Conservation (phyloP, 768 basidiomycete species). For the Tricholoma sp. region DNA sequence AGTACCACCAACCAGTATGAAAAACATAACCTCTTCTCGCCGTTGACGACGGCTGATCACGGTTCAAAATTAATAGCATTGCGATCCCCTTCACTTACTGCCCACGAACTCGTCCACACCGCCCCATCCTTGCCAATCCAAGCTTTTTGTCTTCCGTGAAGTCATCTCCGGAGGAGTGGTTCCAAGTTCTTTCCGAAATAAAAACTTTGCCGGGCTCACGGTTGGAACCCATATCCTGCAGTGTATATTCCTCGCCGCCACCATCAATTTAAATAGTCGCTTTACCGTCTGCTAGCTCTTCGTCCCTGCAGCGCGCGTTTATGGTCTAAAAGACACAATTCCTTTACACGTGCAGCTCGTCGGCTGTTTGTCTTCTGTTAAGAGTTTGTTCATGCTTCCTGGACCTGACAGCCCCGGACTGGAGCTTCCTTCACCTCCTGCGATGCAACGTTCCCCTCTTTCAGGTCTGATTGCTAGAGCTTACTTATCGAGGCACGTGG, state of each 20-base stretch:
- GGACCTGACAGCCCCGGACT: neutral
- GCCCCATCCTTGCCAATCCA: slow-evolving; percentile 43
- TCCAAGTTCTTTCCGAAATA: slow-evolving; percentile 40
- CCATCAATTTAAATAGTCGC: neutral
- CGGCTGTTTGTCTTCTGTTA: slow-evolving; percentile 40
- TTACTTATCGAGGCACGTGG: slow-evolving; percentile 48
- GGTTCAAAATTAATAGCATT: slow-evolving; percentile 30
- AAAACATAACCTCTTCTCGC: neutral
- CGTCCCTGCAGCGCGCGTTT: slow-evolving; percentile 51
- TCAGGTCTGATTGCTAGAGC: slow-evolving; percentile 35
- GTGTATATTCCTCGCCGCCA: slow-evolving; percentile 35
- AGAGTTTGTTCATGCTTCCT: slow-evolving; percentile 35
- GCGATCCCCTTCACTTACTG: slow-evolving; percentile 44
- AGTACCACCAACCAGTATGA: slow-evolving; percentile 42
- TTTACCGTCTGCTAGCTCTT: slow-evolving; percentile 40
- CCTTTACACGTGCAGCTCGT: slow-evolving; percentile 63
- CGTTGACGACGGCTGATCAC: neutral
- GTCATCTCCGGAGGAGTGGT: slow-evolving; percentile 62
- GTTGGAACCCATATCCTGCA: slow-evolving; percentile 38
- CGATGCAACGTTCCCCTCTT: neutral
- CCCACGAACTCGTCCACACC: slow-evolving; percentile 49
- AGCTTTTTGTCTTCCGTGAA: slow-evolving; percentile 57
- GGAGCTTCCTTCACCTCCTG: slow-evolving; percentile 26
- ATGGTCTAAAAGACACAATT: slow-evolving; percentile 50
- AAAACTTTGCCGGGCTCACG: slow-evolving; percentile 28